These are phyloP conservation scores for Phytophthora ramorum DNA, from an alignment of 352 stramenopile species.

Conservation along the genomic window DNA sequence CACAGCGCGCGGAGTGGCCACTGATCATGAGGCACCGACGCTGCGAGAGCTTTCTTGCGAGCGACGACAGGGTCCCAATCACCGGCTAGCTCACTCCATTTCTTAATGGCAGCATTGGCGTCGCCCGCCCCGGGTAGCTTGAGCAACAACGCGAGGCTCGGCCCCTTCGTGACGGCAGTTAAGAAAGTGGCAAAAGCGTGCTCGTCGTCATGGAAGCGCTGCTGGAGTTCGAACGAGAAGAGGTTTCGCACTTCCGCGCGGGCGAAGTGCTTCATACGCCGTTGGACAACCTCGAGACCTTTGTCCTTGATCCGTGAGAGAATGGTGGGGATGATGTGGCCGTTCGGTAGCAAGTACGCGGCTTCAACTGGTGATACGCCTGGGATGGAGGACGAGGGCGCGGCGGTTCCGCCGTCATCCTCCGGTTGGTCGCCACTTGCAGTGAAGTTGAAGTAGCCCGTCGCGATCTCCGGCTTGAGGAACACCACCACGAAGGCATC, in stretches of 20 bases:
- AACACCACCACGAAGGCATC: constrained; percentile 55
- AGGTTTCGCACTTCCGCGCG: constrained; percentile 46
- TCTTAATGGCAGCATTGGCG: constrained; percentile 35
- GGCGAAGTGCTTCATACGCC: constrained; percentile 46
- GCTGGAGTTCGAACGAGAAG: constrained; percentile 43
- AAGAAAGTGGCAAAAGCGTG: constrained; percentile 52
- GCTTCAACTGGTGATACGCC: constrained; percentile 52
- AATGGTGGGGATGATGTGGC: constrained; percentile 47
- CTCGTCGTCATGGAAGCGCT: constrained; percentile 33
- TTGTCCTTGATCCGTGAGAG: constrained; percentile 48
- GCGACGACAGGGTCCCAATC: constrained; percentile 54
- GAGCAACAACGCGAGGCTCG: constrained; percentile 72
- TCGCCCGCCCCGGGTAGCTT: constrained; percentile 35
- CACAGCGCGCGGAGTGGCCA: constrained; percentile 78
- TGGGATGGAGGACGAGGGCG: constrained; percentile 26
- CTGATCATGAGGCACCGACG: constrained; percentile 43
- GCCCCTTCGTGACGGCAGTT: constrained; percentile 60
- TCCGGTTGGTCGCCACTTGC: constrained; percentile 4
- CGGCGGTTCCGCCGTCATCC: background rate
- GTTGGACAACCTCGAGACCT: constrained; percentile 65
- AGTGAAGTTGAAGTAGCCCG: constrained; percentile 54
- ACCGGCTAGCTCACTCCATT: constrained; percentile 59
- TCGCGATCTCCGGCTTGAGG: constrained; percentile 70
- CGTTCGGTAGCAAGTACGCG: constrained; percentile 46
- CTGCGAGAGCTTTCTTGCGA: constrained; percentile 48